A percentile compares a stretch with the other conserved stretches of the same genome.
These are phyloP conservation scores for Fusarium paranaense DNA, from an alignment of 2,329 filamentous ascomycete species.

Conservation along the genomic window DNA sequence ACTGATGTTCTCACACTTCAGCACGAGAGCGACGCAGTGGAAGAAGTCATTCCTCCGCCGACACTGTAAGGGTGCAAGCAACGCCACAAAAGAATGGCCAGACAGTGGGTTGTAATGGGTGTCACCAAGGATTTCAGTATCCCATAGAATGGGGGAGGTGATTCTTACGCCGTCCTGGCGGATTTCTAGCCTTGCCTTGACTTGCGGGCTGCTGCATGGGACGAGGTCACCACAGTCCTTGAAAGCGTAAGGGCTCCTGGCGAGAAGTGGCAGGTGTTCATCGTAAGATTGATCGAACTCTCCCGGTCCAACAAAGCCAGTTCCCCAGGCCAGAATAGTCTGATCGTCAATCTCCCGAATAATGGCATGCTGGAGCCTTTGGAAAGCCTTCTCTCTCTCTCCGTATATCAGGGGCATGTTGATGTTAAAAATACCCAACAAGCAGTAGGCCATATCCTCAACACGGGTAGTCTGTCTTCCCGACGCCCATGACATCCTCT, in stretches of 20 bases:
- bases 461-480: background rate
- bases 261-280: background rate
- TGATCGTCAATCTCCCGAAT: slow-evolving; percentile 5
- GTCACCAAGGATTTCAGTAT: background rate
- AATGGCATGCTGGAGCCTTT: slow-evolving; percentile 5
- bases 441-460: slow-evolving; percentile 9
- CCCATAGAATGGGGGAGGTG: background rate
- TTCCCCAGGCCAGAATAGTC: background rate
- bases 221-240: slow-evolving; percentile 2
- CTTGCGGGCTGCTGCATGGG: background rate
- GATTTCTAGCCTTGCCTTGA: background rate
- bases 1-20: background rate
- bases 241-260: background rate
- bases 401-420: slow-evolving; percentile 19
- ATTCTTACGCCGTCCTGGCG: background rate
- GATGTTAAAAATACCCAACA: slow-evolving; percentile 13
- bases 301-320: background rate
- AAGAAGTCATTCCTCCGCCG: background rate
- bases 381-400: slow-evolving; percentile 3
- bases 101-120: background rate
- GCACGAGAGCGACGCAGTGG: background rate
- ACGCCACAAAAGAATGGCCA: background rate
- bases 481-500: slow-evolving; percentile 15
- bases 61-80: background rate
- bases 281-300: background rate